These are phyloP conservation scores for Apiospora sp. DNA, from an alignment of 2,329 filamentous ascomycete genomes.

Conservation along the genomic window DNA sequence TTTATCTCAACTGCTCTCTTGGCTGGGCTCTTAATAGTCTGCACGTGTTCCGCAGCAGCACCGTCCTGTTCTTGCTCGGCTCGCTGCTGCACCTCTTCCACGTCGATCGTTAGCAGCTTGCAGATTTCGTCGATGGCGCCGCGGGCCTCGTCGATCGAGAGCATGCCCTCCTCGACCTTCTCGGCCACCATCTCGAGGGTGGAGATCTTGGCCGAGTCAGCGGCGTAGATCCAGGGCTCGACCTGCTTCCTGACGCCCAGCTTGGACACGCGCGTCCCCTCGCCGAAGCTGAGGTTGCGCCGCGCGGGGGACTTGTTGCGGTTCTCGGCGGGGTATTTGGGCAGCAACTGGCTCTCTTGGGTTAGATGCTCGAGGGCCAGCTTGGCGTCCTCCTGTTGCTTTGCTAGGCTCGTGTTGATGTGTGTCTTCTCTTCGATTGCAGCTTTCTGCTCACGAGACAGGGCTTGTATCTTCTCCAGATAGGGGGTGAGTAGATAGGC, in stretches of 20 bases:
- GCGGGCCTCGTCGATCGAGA: slow-evolving; percentile 62
- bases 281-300: slow-evolving; percentile 51
- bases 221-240: slow-evolving; percentile 66
- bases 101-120: slow-evolving; percentile 48
- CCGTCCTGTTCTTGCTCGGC: slow-evolving; percentile 31
- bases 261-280: slow-evolving; percentile 49
- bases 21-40: slow-evolving; percentile 25
- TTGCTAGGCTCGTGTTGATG: slow-evolving; percentile 57
- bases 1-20: slow-evolving; percentile 34
- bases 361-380: slow-evolving; percentile 61
- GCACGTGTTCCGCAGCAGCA: slow-evolving; percentile 41
- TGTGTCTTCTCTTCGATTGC: slow-evolving; percentile 67
- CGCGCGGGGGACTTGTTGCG: slow-evolving; percentile 34
- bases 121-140: slow-evolving; percentile 58
- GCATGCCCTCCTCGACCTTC: slow-evolving; percentile 65
- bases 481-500: slow-evolving; percentile 63
- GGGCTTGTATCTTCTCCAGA: slow-evolving; percentile 58
- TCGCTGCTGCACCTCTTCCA: slow-evolving; percentile 31
- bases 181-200: slow-evolving; percentile 67
- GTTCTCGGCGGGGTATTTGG: slow-evolving; percentile 55
- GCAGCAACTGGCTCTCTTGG: slow-evolving; percentile 69
- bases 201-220: slow-evolving; percentile 66
- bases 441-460: slow-evolving; percentile 64
- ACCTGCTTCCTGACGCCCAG: slow-evolving; percentile 51
- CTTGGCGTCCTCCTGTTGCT: slow-evolving; percentile 58